Base-by-base conservation (phyloP, 75 land plant species). In the Selaginella tamariscina region DNA sequence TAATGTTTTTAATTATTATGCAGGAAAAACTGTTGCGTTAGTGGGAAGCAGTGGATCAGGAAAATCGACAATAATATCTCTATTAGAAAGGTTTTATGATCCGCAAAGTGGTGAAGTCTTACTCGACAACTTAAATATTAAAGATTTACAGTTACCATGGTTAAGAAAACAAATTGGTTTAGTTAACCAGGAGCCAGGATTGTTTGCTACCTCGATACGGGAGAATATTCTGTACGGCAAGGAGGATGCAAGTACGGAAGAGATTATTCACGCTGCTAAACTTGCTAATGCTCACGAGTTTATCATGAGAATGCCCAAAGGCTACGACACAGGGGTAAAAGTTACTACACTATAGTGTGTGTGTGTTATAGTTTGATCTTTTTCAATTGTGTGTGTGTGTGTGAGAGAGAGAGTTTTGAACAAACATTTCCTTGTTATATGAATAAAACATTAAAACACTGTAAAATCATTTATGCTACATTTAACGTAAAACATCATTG, bases 211-310 rank as follows among this genome's bases (percentile, higher is more conserved):
- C 18, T 29, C 75, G 2, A 75, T 75, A 23, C 23, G 26, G 26
- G 62, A 59, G 26, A 59, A 59, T n/a, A 59, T 59, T 23, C 21
- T 59, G 26, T 21, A 23, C 21, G 62, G 62, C 9, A 59, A 59
- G 23, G 62, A 59, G 23, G 21, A 59, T n/a, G 62, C 62, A 9
- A 59, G 27, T 21, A 27, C 21, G 26, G 62, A 59, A 27, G 62
- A 59, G 26, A 32, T 75, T 1, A 23, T 39, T 24, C 71, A 24
- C 2, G 77, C 77, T 8, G 73, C 77, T 9, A 71, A 39, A 55
- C 33, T 55, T 55, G 66, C 77, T 66, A 70, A 75, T 31, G 77
- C 77, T 0, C 77, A 75, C 59, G 23, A 62, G 29, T 75, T 75
- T 55, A 75, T 75, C 24, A 30, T 31, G 32, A 54, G 60, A 65